These are phyloP conservation scores for Camillea tinctor DNA, from an alignment of 2,329 filamentous ascomycete genomes.

Conservation along the genomic window DNA sequence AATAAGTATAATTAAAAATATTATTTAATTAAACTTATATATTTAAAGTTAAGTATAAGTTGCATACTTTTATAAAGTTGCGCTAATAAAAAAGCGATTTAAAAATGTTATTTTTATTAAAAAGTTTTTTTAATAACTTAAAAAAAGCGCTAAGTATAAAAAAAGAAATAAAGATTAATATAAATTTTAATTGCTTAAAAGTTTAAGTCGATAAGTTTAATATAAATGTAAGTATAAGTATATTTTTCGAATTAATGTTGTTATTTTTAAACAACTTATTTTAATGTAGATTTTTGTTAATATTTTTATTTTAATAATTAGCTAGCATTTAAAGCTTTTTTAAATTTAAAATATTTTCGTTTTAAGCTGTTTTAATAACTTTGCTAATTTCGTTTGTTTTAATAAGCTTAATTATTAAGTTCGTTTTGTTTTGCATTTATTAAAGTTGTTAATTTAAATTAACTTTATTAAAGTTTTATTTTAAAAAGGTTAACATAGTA, in stretches of 20 bases:
- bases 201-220: neutral
- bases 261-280: neutral
- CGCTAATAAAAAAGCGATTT: conserved; percentile 1
- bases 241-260: neutral
- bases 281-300: neutral
- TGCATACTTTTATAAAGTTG: conserved; percentile 1
- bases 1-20: too few relatives aligned
- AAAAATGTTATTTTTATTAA: neutral
- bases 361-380: neutral
- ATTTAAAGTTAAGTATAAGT: conserved; percentile 5
- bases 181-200: neutral
- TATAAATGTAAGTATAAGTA: neutral
- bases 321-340: too few relatives aligned
- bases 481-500: neutral
- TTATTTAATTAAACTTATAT: neutral
- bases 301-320: neutral
- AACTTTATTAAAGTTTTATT: neutral
- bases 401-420: neutral
- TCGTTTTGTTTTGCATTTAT: neutral
- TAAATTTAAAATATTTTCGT: neutral
- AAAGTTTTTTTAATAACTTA: neutral
- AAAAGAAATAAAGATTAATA: neutral
- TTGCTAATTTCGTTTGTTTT: neutral
- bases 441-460: neutral
- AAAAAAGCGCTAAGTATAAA: conserved; percentile 1